Evolutionary conservation across 2,329 filamentous ascomycete genomes (phyloP).

Genomic region (Monilinia polystroma): DNA sequence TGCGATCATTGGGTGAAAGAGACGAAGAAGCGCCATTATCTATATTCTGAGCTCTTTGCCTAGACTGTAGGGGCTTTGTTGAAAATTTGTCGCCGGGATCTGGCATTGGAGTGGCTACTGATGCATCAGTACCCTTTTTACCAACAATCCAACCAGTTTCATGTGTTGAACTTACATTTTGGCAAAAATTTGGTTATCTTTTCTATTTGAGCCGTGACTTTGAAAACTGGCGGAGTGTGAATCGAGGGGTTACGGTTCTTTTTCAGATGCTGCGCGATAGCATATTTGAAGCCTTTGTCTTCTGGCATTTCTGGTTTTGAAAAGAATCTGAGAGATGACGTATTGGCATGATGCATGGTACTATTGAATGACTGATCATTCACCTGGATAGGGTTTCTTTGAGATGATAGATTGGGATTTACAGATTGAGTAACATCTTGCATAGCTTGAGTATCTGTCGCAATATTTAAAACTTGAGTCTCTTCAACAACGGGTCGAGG

Average conservation of each 20-base stretch:
- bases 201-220: background rate
- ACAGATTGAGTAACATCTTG: constrained; percentile 7
- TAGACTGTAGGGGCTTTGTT: background rate
- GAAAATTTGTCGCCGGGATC: background rate
- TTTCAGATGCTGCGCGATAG: background rate
- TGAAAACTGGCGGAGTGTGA: background rate
- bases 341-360: background rate
- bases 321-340: background rate
- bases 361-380: background rate
- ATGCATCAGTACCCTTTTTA: background rate
- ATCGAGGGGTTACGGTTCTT: background rate
- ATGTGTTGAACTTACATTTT: background rate
- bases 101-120: background rate
- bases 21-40: background rate
- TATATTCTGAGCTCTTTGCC: background rate
- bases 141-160: background rate
- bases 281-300: background rate
- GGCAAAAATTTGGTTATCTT: background rate
- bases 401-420: background rate
- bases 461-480: constrained; percentile 31
- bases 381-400: background rate
- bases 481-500: constrained; percentile 28
- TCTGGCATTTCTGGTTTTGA: background rate
- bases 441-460: constrained; percentile 26
- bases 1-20: background rate